Percentiles rank a stretch among this genome's conserved stretches.
phyloP scores from a whole-genome alignment of 495 filamentous ascomycete species.

The Xylaria scruposa region DNA sequence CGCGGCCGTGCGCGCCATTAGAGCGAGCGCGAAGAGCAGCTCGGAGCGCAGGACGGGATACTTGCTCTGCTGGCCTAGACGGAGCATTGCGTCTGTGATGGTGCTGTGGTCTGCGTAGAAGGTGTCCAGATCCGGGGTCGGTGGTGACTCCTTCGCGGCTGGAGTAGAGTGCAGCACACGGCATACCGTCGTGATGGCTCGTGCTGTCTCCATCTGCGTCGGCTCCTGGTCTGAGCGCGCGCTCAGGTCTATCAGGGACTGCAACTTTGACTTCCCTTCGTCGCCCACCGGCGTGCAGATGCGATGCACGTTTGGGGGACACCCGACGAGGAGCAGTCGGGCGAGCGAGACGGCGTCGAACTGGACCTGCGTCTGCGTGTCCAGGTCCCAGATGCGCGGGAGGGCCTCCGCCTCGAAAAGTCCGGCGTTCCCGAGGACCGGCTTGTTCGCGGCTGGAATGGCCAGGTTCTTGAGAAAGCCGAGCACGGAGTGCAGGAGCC shows the following conservation, averaged over 20 bases:
- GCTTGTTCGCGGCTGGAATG: slow-evolving; percentile 69
- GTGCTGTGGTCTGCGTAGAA: slow-evolving; percentile 61
- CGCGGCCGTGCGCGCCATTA: slow-evolving; percentile 63
- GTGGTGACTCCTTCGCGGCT: neutral
- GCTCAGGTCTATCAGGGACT: slow-evolving; percentile 65
- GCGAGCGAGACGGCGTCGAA: slow-evolving; percentile 71
- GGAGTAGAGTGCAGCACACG: slow-evolving; percentile 57
- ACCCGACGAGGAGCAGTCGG: slow-evolving; percentile 68
- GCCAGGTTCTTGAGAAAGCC: slow-evolving; percentile 84
- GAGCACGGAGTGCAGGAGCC: slow-evolving; percentile 69
- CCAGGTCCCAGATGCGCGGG: slow-evolving; percentile 65
- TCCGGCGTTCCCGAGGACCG: slow-evolving; percentile 60
- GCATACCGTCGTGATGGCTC: slow-evolving; percentile 68
- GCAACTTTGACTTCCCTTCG: slow-evolving; percentile 55
- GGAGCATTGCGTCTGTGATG: slow-evolving; percentile 61
- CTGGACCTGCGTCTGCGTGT: slow-evolving; percentile 70
- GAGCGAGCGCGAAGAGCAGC: slow-evolving; percentile 74
- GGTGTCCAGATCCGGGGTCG: slow-evolving; percentile 45
- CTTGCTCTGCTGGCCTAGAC: slow-evolving; percentile 69
- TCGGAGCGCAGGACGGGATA: slow-evolving; percentile 76
- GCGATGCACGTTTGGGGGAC: slow-evolving; percentile 60
- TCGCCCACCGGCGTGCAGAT: slow-evolving; percentile 52
- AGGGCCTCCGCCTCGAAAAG: slow-evolving; percentile 57
- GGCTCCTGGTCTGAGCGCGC: slow-evolving; percentile 65
- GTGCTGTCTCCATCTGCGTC: slow-evolving; percentile 76